Evolutionary conservation across 225 moss, liverwort and hornwort species (phyloP).

Genomic region (Lunularia cruciata): DNA sequence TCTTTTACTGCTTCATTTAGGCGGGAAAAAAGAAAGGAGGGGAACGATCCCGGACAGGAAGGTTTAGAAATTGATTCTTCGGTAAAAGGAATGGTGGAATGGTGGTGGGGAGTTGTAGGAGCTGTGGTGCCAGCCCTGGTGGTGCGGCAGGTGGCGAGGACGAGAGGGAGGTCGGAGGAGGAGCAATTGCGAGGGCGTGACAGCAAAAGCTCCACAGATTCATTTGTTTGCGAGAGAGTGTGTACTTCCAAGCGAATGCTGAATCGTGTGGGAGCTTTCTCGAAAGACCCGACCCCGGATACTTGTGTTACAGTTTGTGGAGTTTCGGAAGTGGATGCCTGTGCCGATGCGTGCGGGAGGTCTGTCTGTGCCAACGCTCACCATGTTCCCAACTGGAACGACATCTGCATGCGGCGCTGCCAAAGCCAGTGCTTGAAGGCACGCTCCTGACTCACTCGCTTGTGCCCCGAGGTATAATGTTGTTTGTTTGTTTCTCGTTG

Average conservation of each 20-base stretch:
- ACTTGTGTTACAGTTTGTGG: constrained; percentile 97
- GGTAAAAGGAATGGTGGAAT: constrained; percentile 80
- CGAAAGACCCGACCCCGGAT: constrained; percentile 88
- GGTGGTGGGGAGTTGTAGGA: constrained; percentile 99
- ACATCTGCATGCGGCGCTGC: constrained; percentile 89
- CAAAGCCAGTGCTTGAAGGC: constrained; percentile 96
- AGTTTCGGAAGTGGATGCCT: constrained; percentile 93
- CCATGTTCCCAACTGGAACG: constrained; percentile 98
- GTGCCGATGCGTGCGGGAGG: constrained; percentile 81
- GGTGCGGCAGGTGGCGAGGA: constrained; percentile 79
- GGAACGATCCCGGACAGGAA: no score
- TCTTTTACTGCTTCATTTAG: no score
- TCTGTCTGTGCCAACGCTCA: constrained; percentile 92
- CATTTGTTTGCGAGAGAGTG: constrained; percentile 89
- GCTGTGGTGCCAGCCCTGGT: constrained; percentile 89
- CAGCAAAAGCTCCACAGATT: constrained; percentile 66
- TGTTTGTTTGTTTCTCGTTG: neutral
- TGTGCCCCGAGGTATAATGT: constrained; percentile 14
- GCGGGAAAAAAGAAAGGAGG: no score
- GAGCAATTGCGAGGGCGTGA: constrained; percentile 73
- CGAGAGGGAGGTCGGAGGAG: constrained; percentile 70
- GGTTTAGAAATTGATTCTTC: no score
- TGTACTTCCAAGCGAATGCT: constrained; percentile 97
- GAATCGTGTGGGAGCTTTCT: constrained; percentile 85
- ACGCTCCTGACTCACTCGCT: constrained; percentile 39